Conservation (phyloP, 2,329 filamentous ascomycete species). For the Apiospora pterosperma region DNA sequence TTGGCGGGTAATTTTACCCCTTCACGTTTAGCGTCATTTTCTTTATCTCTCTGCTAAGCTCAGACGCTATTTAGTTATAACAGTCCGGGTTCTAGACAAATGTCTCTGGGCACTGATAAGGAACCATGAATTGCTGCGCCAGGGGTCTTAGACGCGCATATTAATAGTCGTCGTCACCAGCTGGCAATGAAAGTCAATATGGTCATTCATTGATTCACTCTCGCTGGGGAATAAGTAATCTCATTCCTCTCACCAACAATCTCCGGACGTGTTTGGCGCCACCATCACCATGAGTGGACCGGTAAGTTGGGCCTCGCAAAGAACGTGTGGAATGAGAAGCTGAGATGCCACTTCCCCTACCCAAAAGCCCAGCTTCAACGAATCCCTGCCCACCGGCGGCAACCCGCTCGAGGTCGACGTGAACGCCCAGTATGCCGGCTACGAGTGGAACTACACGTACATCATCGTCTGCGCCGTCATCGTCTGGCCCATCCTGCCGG, state of each 20-base stretch:
- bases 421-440: constrained; percentile 52
- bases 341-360: neutral
- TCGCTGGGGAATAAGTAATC: too few relatives aligned
- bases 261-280: neutral
- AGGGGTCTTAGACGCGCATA: too few relatives aligned
- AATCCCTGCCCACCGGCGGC: constrained; percentile 20
- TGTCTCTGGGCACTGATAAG: neutral
- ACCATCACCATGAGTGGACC: neutral
- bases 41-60: neutral
- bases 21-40: neutral
- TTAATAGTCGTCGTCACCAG: neutral
- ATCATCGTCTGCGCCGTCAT: constrained; percentile 56
- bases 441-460: constrained; percentile 61
- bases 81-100: too few relatives aligned
- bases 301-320: neutral
- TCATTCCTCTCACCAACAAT: neutral
- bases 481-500: constrained; percentile 57
- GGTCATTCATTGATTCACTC: neutral
- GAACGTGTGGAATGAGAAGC: neutral
- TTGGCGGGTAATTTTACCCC: neutral
- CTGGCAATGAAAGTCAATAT: neutral
- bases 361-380: constrained; percentile 15
- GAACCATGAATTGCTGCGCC: too few relatives aligned
- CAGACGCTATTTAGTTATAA: neutral
- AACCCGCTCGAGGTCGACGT: constrained; percentile 16